Evolutionary conservation across 495 filamentous ascomycete genomes (phyloP).

Genomic region (Lasiosphaeria hispida): DNA sequence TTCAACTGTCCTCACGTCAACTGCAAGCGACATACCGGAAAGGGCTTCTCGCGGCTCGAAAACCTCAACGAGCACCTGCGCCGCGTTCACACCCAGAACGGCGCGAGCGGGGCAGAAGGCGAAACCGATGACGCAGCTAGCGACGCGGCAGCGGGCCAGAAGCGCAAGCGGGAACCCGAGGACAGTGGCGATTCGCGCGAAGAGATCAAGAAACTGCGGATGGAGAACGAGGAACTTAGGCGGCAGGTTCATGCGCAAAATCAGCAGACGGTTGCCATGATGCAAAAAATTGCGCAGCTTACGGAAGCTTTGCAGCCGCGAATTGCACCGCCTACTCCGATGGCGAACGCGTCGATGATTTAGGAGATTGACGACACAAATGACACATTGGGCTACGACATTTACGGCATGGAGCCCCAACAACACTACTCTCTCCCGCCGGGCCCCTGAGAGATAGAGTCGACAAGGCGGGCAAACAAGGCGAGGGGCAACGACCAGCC

Average conservation of each 20-base stretch:
- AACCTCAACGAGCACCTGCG: constrained; percentile 87
- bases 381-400: not conserved
- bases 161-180: constrained; percentile 37
- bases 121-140: constrained; percentile 36
- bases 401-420: not conserved
- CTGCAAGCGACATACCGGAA: constrained; percentile 74
- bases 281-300: constrained; percentile 29
- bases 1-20: constrained; percentile 74
- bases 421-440: not conserved
- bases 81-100: constrained; percentile 62
- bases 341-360: constrained; percentile 19
- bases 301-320: constrained; percentile 17
- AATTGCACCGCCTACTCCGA: constrained; percentile 11
- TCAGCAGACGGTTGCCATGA: constrained; percentile 28
- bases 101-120: constrained; percentile 18
- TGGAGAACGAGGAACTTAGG: constrained; percentile 39
- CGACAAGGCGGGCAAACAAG: too few species aligned
- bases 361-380: constrained; percentile 13
- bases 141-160: constrained; percentile 27
- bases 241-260: constrained; percentile 31
- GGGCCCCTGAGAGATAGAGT: too few species aligned
- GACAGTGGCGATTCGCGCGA: constrained; percentile 35
- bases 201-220: constrained; percentile 37
- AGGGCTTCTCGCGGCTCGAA: constrained; percentile 82
- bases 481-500: too few species aligned